These are phyloP conservation scores for Ogataea zsoltii DNA, from an alignment of 805 yeast genomes.

Conservation along the genomic window DNA sequence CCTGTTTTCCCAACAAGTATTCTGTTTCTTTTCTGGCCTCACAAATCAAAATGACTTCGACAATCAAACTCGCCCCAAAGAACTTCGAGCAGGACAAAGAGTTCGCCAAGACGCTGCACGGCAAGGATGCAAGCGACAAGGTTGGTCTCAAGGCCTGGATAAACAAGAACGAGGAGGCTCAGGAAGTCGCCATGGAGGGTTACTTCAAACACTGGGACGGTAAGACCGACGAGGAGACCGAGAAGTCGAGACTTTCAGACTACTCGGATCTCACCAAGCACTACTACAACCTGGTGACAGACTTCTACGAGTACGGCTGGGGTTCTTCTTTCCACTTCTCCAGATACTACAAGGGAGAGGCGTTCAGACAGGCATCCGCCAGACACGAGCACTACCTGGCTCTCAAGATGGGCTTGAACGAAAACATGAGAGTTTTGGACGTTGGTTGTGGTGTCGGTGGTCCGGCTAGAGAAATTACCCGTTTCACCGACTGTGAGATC, in stretches of 20 bases:
- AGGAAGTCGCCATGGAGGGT: constrained; percentile 80
- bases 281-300: constrained; percentile 95
- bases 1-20: too few relatives aligned
- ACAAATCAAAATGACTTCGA: constrained; percentile 10
- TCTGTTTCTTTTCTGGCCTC: neutral
- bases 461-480: constrained; percentile 93
- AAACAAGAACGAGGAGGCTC: constrained; percentile 75
- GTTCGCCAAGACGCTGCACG: constrained; percentile 86
- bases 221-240: constrained; percentile 71
- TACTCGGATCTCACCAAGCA: constrained; percentile 91
- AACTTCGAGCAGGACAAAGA: constrained; percentile 60
- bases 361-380: constrained; percentile 91
- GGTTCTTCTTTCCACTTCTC: constrained; percentile 98
- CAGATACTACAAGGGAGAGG: constrained; percentile 89
- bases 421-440: constrained; percentile 85
- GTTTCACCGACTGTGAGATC: constrained; percentile 84
- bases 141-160: constrained; percentile 78
- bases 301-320: constrained; percentile 99
- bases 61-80: constrained; percentile 48
- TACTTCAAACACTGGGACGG: constrained; percentile 98
- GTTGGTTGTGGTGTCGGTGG: constrained; percentile 99
- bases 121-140: constrained; percentile 61
- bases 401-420: constrained; percentile 73
- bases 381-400: constrained; percentile 97
- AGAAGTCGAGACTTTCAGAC: constrained; percentile 72